A percentile compares a stretch with the other conserved stretches of the same genome.
Conservation (phyloP, 1,284 basidiomycete genomes). For the Marasmius sp. region DNA sequence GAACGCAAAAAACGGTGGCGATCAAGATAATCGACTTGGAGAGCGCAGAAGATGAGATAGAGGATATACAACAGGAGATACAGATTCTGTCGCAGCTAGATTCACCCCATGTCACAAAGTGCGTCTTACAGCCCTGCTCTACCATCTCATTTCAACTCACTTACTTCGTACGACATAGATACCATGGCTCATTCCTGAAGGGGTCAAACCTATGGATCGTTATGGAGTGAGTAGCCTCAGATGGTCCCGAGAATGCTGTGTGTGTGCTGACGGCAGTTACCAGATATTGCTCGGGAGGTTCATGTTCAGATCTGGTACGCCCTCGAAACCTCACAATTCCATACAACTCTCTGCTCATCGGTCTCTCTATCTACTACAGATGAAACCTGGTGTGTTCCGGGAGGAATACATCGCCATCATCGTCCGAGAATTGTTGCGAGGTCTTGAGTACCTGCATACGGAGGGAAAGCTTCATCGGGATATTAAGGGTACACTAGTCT, state of each 20-base stretch:
- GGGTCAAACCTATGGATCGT: slow-evolving; percentile 98
- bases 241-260: slow-evolving; percentile 3
- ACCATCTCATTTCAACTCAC: slow-evolving; percentile 15
- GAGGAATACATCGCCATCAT: slow-evolving; percentile 99
- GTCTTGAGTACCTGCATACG: slow-evolving; percentile 92
- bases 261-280: slow-evolving; percentile 14
- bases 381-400: slow-evolving; percentile 96
- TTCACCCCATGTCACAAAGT: slow-evolving; percentile 95
- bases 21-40: slow-evolving; percentile 99
- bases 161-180: slow-evolving; percentile 43
- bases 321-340: neutral
- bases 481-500: slow-evolving; percentile 83
- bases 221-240: slow-evolving; percentile 79
- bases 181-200: slow-evolving; percentile 94
- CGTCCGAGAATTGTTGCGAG: slow-evolving; percentile 86
- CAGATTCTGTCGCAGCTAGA: slow-evolving; percentile 98
- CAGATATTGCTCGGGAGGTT: slow-evolving; percentile 84
- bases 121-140: slow-evolving; percentile 28
- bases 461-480: slow-evolving; percentile 98
- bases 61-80: slow-evolving; percentile 99
- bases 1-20: slow-evolving; percentile 90
- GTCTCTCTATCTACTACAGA: slow-evolving; percentile 49
- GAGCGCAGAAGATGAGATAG: slow-evolving; percentile 98
- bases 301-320: slow-evolving; percentile 79
- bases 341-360: neutral